Evolutionary conservation across 2,329 filamentous ascomycete species (phyloP).

Genomic region (Alternaria tenuissima): DNA sequence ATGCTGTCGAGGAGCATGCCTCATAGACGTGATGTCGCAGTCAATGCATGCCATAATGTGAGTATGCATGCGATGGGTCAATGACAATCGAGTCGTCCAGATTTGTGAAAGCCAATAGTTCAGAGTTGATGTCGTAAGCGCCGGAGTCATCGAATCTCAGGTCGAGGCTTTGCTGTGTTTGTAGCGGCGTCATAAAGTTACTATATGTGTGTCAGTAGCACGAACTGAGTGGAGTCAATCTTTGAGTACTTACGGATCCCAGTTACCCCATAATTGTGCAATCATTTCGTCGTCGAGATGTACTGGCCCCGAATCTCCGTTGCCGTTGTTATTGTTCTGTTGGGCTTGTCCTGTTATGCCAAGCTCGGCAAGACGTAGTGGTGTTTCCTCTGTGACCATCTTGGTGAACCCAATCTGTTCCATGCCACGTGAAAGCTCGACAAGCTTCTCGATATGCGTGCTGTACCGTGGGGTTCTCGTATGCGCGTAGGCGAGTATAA

Average conservation of each 20-base stretch:
- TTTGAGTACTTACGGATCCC: conserved; percentile 39
- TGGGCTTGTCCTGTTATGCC: conserved; percentile 34
- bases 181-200: conserved; percentile 45
- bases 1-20: background rate
- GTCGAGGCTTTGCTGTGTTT: conserved; percentile 45
- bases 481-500: conserved; percentile 46
- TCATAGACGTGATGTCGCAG: background rate
- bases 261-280: conserved; percentile 43
- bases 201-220: conserved; percentile 20
- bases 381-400: conserved; percentile 46
- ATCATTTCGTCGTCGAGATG: conserved; percentile 40
- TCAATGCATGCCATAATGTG: conserved; percentile 7
- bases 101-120: conserved; percentile 42
- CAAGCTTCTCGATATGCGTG: conserved; percentile 35
- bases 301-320: conserved; percentile 18
- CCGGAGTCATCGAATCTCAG: conserved; percentile 44
- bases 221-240: background rate
- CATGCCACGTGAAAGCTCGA: conserved; percentile 37
- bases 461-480: conserved; percentile 39
- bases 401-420: conserved; percentile 48
- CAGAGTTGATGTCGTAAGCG: conserved; percentile 42
- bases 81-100: conserved; percentile 43
- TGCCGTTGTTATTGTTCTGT: background rate
- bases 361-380: conserved; percentile 41
- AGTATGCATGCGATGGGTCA: conserved; percentile 35